Evolutionary conservation across 306 rosid genomes (phyloP), one percentile per base, ranked within the genome.

Genomic region (Lathyrus aphaca): DNA sequence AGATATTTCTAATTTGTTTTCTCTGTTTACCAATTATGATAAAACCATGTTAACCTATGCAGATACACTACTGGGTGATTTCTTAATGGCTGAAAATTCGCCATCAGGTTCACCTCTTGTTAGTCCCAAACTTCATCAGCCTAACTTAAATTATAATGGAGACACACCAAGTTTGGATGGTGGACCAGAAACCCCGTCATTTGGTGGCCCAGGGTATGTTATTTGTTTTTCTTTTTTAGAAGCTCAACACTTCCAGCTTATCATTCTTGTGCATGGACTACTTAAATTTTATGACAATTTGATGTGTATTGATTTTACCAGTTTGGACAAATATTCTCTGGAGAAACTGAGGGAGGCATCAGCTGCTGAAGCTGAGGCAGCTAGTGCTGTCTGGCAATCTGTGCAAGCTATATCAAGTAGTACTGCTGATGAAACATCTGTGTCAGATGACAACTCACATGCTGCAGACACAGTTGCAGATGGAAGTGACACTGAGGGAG

Each of bases 311-410:
- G 17, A 42, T 54, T 72, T 74, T 76, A 72, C 76, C 88, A 82
- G 92, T 73, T 80, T 91, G 91, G 99, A 89, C 76, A 86, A 83
- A 80, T 86, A 77, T 57, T 94, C 99, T 29, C 68, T 91, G 88
- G 99, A 94, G 87, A 94, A 95, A 82, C 86, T 95, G 71, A 87
- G 99, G 83, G 90, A 89, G 79, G 99, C 99, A 79, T 95, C 99
- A 64, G 97, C 99, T 77, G 99, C 97, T 37, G 99, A 95, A 88
- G 99, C 99, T 53, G 96, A 89, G 90, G 99, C 85, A 49, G 99
- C 97, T 6, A 81, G 67, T 81, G 97, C 99, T 76, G 97, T 91
- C 66, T 95, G 99, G 99, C 97, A 91, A 71, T 88, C 95, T 38
- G 85, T 83, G 77, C 96, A 89, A 74, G 56, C 82, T 68, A 55